Conservation (phyloP, 2,329 filamentous ascomycete genomes). For the Cladosporium sphaerospermum region DNA sequence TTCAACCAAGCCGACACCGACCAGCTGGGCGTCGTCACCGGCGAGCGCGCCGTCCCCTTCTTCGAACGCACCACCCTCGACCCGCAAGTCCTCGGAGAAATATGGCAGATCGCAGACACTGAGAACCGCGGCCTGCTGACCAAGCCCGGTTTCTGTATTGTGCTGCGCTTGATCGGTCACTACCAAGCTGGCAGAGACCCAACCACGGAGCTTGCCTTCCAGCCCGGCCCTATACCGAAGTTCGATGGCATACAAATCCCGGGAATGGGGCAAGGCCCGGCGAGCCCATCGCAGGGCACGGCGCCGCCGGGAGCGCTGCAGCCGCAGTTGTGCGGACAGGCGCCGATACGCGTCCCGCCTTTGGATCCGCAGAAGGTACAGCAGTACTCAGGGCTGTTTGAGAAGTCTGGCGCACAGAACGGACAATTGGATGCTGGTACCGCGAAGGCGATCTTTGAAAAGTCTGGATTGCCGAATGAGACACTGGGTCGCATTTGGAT, state of each 20-base stretch:
- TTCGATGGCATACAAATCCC: constrained; percentile 70
- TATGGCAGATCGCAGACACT: constrained; percentile 97
- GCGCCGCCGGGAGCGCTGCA: constrained; percentile 25
- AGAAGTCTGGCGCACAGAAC: constrained; percentile 73
- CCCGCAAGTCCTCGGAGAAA: constrained; percentile 83
- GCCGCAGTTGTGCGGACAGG: constrained; percentile 34
- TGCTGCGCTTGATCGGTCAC: constrained; percentile 89
- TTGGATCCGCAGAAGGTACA: constrained; percentile 80
- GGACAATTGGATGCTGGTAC: constrained; percentile 65
- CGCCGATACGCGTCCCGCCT: constrained; percentile 78
- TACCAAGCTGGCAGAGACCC: constrained; percentile 83
- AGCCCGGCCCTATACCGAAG: constrained; percentile 80
- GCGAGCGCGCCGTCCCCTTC: constrained; percentile 93
- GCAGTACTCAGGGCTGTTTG: constrained; percentile 85
- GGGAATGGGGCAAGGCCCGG: constrained; percentile 12
- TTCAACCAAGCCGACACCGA: constrained; percentile 92
- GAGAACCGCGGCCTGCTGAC: constrained; percentile 94
- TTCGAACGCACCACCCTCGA: constrained; percentile 93
- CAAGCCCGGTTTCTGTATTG: constrained; percentile 85
- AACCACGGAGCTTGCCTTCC: constrained; percentile 71
- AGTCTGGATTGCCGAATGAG: constrained; percentile 83
- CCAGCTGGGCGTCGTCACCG: constrained; percentile 85
- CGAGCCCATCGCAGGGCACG: constrained; percentile 19
- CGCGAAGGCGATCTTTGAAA: constrained; percentile 92
- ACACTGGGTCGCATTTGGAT: constrained; percentile 93